Evolutionary conservation across 768 basidiomycete genomes (phyloP), one percentile per base, ranked within the genome.

Genomic region (Rhizopogon salebrosus): DNA sequence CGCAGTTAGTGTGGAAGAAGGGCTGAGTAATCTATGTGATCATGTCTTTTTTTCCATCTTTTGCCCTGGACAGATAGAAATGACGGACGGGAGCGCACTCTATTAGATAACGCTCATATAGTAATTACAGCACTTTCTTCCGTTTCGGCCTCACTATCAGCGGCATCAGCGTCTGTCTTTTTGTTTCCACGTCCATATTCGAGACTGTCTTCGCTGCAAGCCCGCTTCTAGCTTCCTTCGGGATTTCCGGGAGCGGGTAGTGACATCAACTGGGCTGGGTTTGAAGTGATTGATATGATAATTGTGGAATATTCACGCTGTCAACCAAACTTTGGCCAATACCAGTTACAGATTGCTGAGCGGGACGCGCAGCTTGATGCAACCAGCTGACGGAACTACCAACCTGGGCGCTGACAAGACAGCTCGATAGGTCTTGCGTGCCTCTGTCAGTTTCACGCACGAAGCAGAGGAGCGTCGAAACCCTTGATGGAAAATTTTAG

Each of bases 401-500:
- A 90, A 64, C 41, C 65, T 79, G 0, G 91, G 87, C 60, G 89
- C 85, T 3, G 89, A 90, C 18, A 92, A 69, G 0, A 91, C 78
- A 0, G 89, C 85, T 6, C 88, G 80, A 60, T 88, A 91, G 5
- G 88, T 90, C 62, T 79, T 82, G 29, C 91, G 86, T 1, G 89
- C 89, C 70, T 89, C 90, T 91, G 59, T 18, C 38, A 39, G 10
- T 3, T n/a, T 26, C 11, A 43, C 18, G 16, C 20, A 40, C 39
- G n/a, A 16, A 6, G 16, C n/a, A 16, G 18, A 10, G 27, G 23
- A 29, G 10, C n/a, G 11, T 43, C 27, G 1, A 18, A 42, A 11
- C 42, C 13, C 18, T 26, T 43, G 42, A 43, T 43, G 27, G 10
- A 22, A 11, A 39, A 34, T 6, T 39, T 48, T 18, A 8, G 41